phyloP scores from a whole-genome alignment of 176 grass and related monocot species.

The Eremochloa ophiuroides region DNA sequence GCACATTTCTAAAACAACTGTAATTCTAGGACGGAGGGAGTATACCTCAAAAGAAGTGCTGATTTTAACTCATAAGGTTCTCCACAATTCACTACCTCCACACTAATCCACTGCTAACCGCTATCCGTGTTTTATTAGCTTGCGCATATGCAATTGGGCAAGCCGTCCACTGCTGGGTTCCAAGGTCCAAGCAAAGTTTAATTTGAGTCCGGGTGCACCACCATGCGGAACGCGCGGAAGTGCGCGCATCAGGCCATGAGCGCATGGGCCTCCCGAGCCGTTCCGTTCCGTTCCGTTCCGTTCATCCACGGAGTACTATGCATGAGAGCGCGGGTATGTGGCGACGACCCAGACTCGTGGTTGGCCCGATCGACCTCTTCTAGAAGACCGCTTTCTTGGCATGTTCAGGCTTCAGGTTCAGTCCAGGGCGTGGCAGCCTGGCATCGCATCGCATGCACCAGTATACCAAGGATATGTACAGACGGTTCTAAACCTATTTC shows the following conservation, averaged over 20 bases:
- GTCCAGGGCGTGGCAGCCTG: not conserved
- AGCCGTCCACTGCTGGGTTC: not conserved
- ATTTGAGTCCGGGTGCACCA: not conserved
- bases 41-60: too few relatives aligned
- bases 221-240: not conserved
- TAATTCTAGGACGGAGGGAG: too few relatives aligned
- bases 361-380: not conserved
- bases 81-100: too few relatives aligned
- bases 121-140: too few relatives aligned
- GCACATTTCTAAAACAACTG: too few relatives aligned
- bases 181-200: too few relatives aligned
- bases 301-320: not conserved
- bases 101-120: too few relatives aligned
- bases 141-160: not conserved
- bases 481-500: too few relatives aligned
- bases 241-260: not conserved
- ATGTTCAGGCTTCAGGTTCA: slow-evolving; percentile 10
- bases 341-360: not conserved
- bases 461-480: too few relatives aligned
- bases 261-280: not conserved
- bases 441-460: not conserved
- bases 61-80: too few relatives aligned
- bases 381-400: slow-evolving; percentile 23
- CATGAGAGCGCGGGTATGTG: not conserved
- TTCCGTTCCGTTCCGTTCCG: not conserved